These are phyloP conservation scores for Rhodamnia argentea DNA, from an alignment of 345 rosid species.

Conservation along the genomic window DNA sequence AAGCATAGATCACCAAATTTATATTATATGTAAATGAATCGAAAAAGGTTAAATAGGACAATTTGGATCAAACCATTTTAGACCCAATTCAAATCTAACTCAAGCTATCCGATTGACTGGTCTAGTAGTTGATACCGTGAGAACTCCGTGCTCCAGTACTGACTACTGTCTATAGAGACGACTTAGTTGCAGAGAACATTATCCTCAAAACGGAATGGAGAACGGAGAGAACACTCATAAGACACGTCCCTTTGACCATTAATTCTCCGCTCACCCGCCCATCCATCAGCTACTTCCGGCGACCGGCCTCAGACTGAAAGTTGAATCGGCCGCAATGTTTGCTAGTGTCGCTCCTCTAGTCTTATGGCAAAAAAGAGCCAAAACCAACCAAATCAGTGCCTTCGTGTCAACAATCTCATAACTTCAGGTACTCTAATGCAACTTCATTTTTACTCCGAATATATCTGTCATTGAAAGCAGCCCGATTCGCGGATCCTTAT, in stretches of 20 bases:
- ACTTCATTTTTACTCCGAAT: neutral
- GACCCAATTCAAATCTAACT: too few species aligned
- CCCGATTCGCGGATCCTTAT: neutral
- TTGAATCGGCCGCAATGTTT: neutral
- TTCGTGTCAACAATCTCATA: neutral
- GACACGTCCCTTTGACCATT: neutral
- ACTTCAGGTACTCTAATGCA: neutral
- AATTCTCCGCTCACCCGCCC: neutral
- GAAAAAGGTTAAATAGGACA: too few species aligned
- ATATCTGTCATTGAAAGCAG: neutral
- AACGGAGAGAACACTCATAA: neutral
- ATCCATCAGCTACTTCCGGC: neutral
- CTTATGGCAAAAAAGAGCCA: neutral
- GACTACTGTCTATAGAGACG: rapidly evolving
- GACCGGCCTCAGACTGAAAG: neutral
- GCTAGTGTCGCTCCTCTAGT: neutral
- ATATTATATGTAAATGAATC: too few species aligned
- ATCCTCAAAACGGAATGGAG: neutral
- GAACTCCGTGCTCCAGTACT: neutral
- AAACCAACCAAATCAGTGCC: neutral
- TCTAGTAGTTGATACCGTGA: too few species aligned
- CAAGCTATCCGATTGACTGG: too few species aligned
- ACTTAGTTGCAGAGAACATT: neutral
- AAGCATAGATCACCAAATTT: too few species aligned
- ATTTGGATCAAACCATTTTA: too few species aligned